Evolutionary conservation across 345 rosid species (phyloP), one percentile per base, ranked within the genome.

Genomic region (Anacardium occidentale): DNA sequence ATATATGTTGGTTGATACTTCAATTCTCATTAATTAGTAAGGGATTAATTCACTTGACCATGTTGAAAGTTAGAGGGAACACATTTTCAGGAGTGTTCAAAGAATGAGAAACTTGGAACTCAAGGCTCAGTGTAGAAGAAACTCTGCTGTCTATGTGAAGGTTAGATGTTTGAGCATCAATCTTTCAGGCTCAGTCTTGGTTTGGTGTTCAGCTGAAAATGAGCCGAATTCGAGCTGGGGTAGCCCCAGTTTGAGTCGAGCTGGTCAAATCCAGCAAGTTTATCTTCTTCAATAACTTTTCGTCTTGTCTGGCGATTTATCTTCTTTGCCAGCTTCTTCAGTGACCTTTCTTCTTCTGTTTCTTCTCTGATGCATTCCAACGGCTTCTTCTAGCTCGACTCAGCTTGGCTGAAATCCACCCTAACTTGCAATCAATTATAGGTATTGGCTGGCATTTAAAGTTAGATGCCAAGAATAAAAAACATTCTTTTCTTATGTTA

Each of bases 31-130:
- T 45, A 20, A 10, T 63, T 4, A 15, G 21, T 12, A 10, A 3
- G 50, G 52, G 21, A 57, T 6, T 32, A 6, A 32, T 32, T 32
- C 37, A 10, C 25, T 57, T 14, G 44, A 47, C 45, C 48, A 25
- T 47, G 44, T 15, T 22, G n/a, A 21, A 47, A 14, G 13, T 25
- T 18, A 12, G 55, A 17, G 21, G 48, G 7, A 47, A 45, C 4
- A 24, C 24, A 51, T 71, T 74, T 75, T n/a, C 68, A 85, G 85
- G 84, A 78, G 69, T 75, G 81, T 52, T 21, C 79, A 50, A 76
- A 75, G 77, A 80, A 85, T 54, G 76, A 73, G 75, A 76, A 55
- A 69, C 84, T 80, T 62, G 34, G 34, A 22, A 54, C 62, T 15
- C 73, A 52, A 62, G 52, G 56, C 37, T 67, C 74, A 3, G 42